Base-by-base conservation (phyloP, 2,329 filamentous ascomycete genomes). In the Claviceps sp. region DNA sequence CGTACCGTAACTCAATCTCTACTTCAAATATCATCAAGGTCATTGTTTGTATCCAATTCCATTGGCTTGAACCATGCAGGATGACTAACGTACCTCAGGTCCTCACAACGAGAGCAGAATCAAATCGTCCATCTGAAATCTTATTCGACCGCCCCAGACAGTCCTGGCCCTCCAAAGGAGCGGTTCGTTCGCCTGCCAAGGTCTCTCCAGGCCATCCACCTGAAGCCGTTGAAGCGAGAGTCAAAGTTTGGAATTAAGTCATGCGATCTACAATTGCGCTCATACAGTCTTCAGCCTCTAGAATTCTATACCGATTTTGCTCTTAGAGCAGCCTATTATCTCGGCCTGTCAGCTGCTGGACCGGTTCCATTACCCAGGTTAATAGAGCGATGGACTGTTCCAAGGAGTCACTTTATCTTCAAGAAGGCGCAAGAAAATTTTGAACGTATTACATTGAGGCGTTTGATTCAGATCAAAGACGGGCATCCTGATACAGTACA, bases 381-480 rank as follows among this genome's bases (percentile, higher is more conserved):
- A 57, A 86, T 80, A 16, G 88, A 98, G 73, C 81, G 90, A 61
- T 98, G 93, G 93, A 97, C 93, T 1, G 89, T 97, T 2, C 89
- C 89, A 10, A 80, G 82, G 62, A 81, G 81, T 63, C 86, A 87
- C 67, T 98, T 98, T 73, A 88, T 96, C 58, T 87, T 89, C 75
- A 98, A 97, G 73, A 98, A 98, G 72, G 85, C 82, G 40, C 90
- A 98, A 70, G 93, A 98, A 72, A 98, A 98, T 69, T 98, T 95
- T 64, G 91, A 97, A 73, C 79, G 93, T 51, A 84, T 93, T 55
- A 98, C 93, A 1, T 70, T 90, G 61, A 80, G 90, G 51, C 76
- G 93, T 14, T 68, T 96, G 61, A 89, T 98, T 50, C 89, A 95
- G 69, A 93, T 98, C 63, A 85, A 88, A 58, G 93, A 97, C 63